Evolutionary conservation across 2,329 filamentous ascomycete genomes (phyloP), one percentile per base, ranked within the genome.

Genomic region (Fonsecaea monophora): DNA sequence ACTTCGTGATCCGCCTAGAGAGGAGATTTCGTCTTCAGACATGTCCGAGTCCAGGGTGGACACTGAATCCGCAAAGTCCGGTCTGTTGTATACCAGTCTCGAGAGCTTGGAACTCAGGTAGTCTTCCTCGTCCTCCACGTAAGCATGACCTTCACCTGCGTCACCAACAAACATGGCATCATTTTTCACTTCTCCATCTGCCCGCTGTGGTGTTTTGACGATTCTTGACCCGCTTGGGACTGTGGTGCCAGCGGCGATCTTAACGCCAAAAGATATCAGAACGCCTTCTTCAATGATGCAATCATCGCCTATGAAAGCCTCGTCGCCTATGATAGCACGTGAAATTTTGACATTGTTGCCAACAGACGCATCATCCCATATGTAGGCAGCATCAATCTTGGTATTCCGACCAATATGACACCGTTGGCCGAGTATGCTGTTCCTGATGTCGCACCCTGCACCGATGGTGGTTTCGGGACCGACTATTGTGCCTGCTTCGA

Each of bases 381-480:
- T 87, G 73, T 92, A 94, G 25, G 92, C 90, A 72, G 92, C 86
- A 56, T 91, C 85, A 68, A 99, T 87, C 42, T 83, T 86, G 34
- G 95, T 94, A 71, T 95, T 92, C 72, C 87, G 89, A 6, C 95
- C 95, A 72, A 99, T 95, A 70, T 88, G 89, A 79, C 94, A 98
- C 71, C 91, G 86, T 68, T 90, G 87, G 37, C 95, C 95, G 67
- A 99, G 88, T 55, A 95, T 87, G 74, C 90, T 94, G 78, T 91
- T 90, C 8, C 83, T 83, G 37, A 99, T 85, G 0, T 82, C 84
- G 70, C 86, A 91, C 53, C 87, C 87, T 30, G 91, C 86, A 5
- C 91, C 94, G 62, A 99, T 86, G 64, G 84, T 89, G 0, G 91
- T 92, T 59, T 89, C 88, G 71, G 87, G 85, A 4, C 94, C 95